A percentile compares a stretch with the other conserved stretches of the same genome.
These are phyloP conservation scores for Rhodosorus marinus DNA, from an alignment of 23 red algal genomes.

Conservation along the genomic window DNA sequence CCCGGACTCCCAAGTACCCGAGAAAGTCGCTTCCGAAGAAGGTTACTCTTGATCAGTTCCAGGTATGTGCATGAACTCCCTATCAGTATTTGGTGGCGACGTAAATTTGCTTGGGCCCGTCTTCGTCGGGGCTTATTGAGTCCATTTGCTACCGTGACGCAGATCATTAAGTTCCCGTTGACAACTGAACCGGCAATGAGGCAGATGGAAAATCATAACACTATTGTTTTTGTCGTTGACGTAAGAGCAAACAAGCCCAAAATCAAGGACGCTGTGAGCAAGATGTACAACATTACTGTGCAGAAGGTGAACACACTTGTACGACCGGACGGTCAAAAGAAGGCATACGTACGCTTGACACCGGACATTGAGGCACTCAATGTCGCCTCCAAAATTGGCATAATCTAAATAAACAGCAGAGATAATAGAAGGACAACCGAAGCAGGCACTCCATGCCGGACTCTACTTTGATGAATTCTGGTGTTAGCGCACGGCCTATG, in stretches of 20 bases:
- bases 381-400: conserved; percentile 82
- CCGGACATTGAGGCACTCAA: conserved; percentile 81
- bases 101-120: not conserved
- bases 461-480: too few relatives aligned
- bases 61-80: too few relatives aligned
- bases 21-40: conserved; percentile 43
- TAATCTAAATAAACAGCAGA: too few relatives aligned
- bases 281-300: conserved; percentile 82
- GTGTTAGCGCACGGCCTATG: too few relatives aligned
- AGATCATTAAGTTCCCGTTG: conserved; percentile 84
- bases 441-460: too few relatives aligned
- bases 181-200: conserved; percentile 98
- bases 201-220: conserved; percentile 98
- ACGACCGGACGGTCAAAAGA: conserved; percentile 92
- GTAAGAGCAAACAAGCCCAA: conserved; percentile 78
- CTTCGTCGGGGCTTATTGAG: not conserved
- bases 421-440: too few relatives aligned
- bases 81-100: not conserved
- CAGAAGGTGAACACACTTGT: conserved; percentile 91
- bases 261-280: conserved; percentile 62
- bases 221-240: conserved; percentile 96
- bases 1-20: conserved; percentile 76
- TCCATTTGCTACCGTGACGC: too few relatives aligned
- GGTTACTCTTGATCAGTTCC: conserved; percentile 65
- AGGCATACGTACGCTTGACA: conserved; percentile 85